Evolutionary conservation across 768 basidiomycete genomes (phyloP).

Genomic region (Gloeopeniophorella convolvens): DNA sequence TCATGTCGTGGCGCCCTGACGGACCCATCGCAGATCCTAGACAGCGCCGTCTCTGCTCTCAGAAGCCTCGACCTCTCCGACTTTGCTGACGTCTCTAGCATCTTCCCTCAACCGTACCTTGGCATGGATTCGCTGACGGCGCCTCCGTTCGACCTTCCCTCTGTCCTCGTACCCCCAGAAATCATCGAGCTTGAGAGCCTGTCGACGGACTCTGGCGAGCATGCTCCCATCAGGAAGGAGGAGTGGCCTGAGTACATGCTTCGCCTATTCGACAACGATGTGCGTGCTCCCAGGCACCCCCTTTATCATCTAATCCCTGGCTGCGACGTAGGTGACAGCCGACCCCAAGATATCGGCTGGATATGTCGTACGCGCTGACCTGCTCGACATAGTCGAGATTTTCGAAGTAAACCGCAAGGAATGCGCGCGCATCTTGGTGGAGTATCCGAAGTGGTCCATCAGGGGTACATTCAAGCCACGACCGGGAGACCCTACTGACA

Average conservation of each 20-base stretch:
- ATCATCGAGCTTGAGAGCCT: slow-evolving; percentile 74
- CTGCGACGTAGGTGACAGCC: slow-evolving; percentile 56
- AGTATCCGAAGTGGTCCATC: slow-evolving; percentile 78
- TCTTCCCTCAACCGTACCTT: slow-evolving; percentile 61
- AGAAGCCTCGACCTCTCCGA: slow-evolving; percentile 53
- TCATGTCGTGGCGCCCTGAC: not conserved
- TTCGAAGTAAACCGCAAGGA: slow-evolving; percentile 97
- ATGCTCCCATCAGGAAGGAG: slow-evolving; percentile 68
- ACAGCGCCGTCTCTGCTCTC: slow-evolving; percentile 58
- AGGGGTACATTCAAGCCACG: slow-evolving; percentile 81
- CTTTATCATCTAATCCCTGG: slow-evolving; percentile 1
- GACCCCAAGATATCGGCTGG: slow-evolving; percentile 68
- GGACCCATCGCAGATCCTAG: slow-evolving; percentile 52
- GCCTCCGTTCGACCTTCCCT: slow-evolving; percentile 61
- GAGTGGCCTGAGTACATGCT: slow-evolving; percentile 76
- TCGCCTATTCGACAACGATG: slow-evolving; percentile 56
- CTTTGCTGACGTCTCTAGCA: slow-evolving; percentile 49
- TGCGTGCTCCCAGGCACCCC: slow-evolving; percentile 23
- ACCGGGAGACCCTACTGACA: slow-evolving; percentile 48
- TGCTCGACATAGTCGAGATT: slow-evolving; percentile 76
- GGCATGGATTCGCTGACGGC: slow-evolving; percentile 38
- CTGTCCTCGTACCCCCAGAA: slow-evolving; percentile 83
- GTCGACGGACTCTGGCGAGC: slow-evolving; percentile 61
- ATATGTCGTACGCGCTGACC: slow-evolving; percentile 67
- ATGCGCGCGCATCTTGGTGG: slow-evolving; percentile 78